Base-by-base conservation (phyloP, 2,329 filamentous ascomycete species). In the Conoideocrella luteorostrata region DNA sequence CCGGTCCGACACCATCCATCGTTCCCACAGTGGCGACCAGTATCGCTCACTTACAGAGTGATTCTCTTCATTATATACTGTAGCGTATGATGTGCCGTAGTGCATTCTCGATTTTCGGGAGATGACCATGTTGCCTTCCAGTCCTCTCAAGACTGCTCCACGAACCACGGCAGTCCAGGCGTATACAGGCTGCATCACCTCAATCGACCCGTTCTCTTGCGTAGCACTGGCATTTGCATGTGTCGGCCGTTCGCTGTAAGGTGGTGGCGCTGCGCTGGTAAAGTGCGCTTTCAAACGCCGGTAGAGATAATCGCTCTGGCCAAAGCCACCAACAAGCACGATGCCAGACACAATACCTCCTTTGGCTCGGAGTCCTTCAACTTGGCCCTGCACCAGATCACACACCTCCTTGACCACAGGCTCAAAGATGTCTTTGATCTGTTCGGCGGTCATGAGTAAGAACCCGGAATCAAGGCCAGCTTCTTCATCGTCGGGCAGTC, bases 91-190 rank as follows among this genome's bases (percentile, higher is more conserved):
- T 5, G 85, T 89, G 20, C 86, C 86, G 57, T 91, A 90, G 59
- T 86, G 80, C 75, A 82, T 86, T 50, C 86, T 74, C 38, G 83
- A 81, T 60, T 84, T 80, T 39, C 86, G 71, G 47, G 80, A 86
- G 45, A 88, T 78, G 6, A 90, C 86, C 77, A 89, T 86, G 58
- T 81, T 88, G 15, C 85, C 85, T 60, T 90, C 85, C 13, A 90
- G 62, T 0, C 86, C 86, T 39, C 85, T 71, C 41, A 90, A 63
- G 7, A 89, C 86, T 0, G 86, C 86, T 6, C 86, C 86, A 47
- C 86, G 72, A 5, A 90, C 85, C 2, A 89, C 85, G 1, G 85
- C 84, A 7, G 85, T 89, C 85, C 86, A 89, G 1, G 86, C 84
- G 58, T 90, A 86, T 41, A 89, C 74, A 1, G 85, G 84, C 63